phyloP scores from a whole-genome alignment of 805 yeast species.

The Metschnikowia cerradonensis region DNA sequence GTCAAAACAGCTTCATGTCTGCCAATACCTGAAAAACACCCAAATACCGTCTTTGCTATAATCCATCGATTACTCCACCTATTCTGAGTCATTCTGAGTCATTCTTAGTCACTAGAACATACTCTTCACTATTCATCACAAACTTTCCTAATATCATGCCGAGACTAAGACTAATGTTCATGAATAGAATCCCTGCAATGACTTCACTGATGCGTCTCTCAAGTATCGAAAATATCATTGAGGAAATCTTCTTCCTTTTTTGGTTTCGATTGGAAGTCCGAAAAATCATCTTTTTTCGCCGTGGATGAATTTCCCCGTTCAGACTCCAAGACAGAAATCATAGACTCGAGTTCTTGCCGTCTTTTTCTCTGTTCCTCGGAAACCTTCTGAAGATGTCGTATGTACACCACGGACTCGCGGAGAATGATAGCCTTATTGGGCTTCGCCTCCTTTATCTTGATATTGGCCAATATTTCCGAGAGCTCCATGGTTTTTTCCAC shows the following conservation, averaged over 20 bases:
- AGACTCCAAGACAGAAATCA: constrained; percentile 17
- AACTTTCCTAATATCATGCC: background rate
- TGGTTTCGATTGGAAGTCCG: too few species aligned
- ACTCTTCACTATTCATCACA: too few species aligned
- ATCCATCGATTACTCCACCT: too few species aligned
- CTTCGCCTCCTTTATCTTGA: constrained; percentile 58
- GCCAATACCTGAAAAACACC: too few species aligned
- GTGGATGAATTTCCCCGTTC: background rate
- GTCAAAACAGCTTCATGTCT: too few species aligned
- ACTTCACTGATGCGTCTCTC: background rate
- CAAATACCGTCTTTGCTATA: too few species aligned
- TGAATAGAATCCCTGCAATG: too few species aligned
- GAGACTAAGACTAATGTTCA: too few species aligned
- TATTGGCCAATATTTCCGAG: constrained; percentile 34
- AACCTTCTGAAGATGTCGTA: constrained; percentile 60
- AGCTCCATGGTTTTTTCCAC: constrained; percentile 29
- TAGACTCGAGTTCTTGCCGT: constrained; percentile 34
- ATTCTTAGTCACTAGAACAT: too few species aligned
- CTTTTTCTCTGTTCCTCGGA: constrained; percentile 52
- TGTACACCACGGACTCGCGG: constrained; percentile 75
- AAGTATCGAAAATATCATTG: background rate
- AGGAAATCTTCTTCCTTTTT: background rate
- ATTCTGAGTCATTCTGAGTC: too few species aligned
- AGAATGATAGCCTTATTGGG: constrained; percentile 82
- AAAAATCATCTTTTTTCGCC: background rate